These are phyloP conservation scores for Beta vulgaris DNA, from an alignment of 148 eudicot species.

Conservation along the genomic window DNA sequence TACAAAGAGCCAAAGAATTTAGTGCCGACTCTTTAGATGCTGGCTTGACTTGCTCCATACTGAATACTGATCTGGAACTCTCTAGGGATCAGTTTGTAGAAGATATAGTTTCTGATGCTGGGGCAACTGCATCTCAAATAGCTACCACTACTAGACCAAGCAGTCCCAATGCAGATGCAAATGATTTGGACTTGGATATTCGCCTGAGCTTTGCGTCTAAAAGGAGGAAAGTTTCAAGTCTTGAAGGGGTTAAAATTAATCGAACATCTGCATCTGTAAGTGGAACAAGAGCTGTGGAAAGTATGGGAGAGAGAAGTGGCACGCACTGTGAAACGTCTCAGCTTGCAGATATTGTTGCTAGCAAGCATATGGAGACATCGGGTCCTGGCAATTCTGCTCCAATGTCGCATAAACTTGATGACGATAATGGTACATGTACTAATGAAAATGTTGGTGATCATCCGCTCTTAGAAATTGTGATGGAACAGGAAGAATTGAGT, in stretches of 20 bases:
- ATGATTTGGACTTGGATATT: slow-evolving; percentile 73
- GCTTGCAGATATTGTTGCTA: slow-evolving; percentile 22
- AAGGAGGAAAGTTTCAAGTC: slow-evolving; percentile 37
- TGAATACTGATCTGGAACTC: slow-evolving; percentile 40
- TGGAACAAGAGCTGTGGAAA: slow-evolving; percentile 24
- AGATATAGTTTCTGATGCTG: slow-evolving; percentile 28
- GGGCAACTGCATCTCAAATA: slow-evolving; percentile 23
- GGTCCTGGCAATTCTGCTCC: slow-evolving; percentile 27
- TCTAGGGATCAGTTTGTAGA: slow-evolving; percentile 35
- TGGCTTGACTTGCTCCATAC: slow-evolving; percentile 26
- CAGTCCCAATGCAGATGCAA: slow-evolving; percentile 37
- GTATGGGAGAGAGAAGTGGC: slow-evolving; percentile 18
- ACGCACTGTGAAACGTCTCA: slow-evolving; percentile 6
- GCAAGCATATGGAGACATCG: slow-evolving; percentile 24
- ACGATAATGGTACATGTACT: slow-evolving; percentile 9
- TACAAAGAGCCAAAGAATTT: slow-evolving; percentile 54
- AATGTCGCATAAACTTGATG: slow-evolving; percentile 29
- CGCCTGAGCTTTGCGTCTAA: slow-evolving; percentile 52
- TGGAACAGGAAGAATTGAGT: slow-evolving; percentile 98
- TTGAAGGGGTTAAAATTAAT: slow-evolving; percentile 26
- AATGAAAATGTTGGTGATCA: slow-evolving; percentile 34
- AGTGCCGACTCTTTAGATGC: slow-evolving; percentile 25
- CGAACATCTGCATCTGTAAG: slow-evolving; percentile 11
- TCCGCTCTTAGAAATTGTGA: slow-evolving; percentile 71
- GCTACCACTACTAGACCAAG: slow-evolving; percentile 32